Evolutionary conservation across 129 eudicot genomes (phyloP), one percentile per base, ranked within the genome.

Genomic region (Escallonia herrerae): DNA sequence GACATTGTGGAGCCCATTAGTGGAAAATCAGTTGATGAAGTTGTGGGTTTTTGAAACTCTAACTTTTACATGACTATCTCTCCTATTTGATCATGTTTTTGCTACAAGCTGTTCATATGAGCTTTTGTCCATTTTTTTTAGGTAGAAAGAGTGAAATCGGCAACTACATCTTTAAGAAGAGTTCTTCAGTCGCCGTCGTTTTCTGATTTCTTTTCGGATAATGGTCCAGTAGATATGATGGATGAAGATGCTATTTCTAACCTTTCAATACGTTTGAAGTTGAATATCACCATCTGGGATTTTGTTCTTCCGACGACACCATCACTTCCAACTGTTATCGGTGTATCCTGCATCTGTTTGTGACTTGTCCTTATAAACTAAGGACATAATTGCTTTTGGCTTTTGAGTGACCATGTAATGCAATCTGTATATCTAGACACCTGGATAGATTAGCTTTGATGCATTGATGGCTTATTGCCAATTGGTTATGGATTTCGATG

Each of bases 241-340:
- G 98, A 93, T 49, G 96, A 87, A 73, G 98, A 93, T 81, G 89
- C 87, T 63, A 77, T 77, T 58, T 74, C 86, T 58, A 88, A 76
- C 75, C 84, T 84, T 62, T 93, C 98, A 11, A 70, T 88, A 65
- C 84, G 83, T 14, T 48, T 93, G 64, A 93, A 93, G 69, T 67
- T 93, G 69, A 72, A 76, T 68, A 75, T 93, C 79, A 93, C 98
- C 51, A 85, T 93, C 13, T 93, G 98, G 98, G 95, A 86, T 64
- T 93, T 88, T 66, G 76, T 74, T 72, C 95, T 88, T 77, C 98
- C 96, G 2, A 75, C 55, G 8, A 93, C 98, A 15, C 98, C 98
- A 71, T 93, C 98, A 14, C 81, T 93, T 75, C 98, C 96, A 52
- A 96, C 98, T 49, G 98, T 93, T 64, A 84, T 93, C 76, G 98